Conservation (phyloP, 116 monocot genomes). For the Trichopus zeylanicus region DNA sequence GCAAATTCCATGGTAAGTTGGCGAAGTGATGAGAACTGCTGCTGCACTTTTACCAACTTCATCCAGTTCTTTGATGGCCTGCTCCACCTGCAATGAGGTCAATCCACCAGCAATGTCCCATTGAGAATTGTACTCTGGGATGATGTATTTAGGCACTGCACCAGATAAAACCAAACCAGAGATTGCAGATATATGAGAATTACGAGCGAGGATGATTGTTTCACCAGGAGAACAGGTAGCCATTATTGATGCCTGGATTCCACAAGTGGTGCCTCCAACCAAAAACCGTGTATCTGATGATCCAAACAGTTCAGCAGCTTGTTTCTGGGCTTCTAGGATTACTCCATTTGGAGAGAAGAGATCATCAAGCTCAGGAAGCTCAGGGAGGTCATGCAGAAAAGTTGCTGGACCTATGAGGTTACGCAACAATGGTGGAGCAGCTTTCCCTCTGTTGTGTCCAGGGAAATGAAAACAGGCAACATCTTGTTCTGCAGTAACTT, state of each 20-base stretch:
- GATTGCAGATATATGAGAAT: constrained; percentile 71
- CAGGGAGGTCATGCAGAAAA: constrained; percentile 68
- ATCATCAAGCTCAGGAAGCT: constrained; percentile 67
- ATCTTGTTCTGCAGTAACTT: constrained; percentile 36
- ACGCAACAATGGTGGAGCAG: constrained; percentile 44
- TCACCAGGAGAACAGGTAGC: constrained; percentile 73
- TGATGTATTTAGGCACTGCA: constrained; percentile 56
- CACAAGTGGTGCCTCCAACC: constrained; percentile 77
- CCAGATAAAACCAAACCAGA: constrained; percentile 69
- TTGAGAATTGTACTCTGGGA: constrained; percentile 44
- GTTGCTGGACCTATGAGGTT: constrained; percentile 27
- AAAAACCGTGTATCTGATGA: constrained; percentile 78
- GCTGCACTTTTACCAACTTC: constrained; percentile 31
- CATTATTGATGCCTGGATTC: constrained; percentile 84
- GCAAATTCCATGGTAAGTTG: constrained; percentile 92
- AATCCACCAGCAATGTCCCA: constrained; percentile 76
- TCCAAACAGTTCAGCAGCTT: constrained; percentile 64
- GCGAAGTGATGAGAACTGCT: constrained; percentile 66
- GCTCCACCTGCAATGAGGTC: constrained; percentile 41
- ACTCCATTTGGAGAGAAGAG: constrained; percentile 74
- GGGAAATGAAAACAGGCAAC: constrained; percentile 86
- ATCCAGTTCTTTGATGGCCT: constrained; percentile 42
- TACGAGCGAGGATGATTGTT: constrained; percentile 54
- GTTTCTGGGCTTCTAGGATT: constrained; percentile 56
- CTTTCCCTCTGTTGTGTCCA: constrained; percentile 73